Evolutionary conservation across 2,329 filamentous ascomycete species (phyloP).

Genomic region (Botrytis medusae): DNA sequence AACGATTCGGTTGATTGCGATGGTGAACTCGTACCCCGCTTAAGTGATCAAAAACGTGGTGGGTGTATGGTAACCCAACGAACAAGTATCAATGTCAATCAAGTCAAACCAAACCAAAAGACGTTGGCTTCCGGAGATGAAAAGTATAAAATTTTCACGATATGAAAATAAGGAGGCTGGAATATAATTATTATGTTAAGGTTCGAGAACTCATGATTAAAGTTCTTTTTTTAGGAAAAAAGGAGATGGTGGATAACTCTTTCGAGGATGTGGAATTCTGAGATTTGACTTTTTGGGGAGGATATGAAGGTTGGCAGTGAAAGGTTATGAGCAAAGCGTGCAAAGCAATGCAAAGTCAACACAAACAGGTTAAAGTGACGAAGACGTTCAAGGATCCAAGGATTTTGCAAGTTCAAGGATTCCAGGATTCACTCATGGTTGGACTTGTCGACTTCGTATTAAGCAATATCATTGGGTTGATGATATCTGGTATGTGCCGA

Average conservation of each 20-base stretch:
- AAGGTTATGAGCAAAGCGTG: neutral
- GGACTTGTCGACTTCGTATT: neutral
- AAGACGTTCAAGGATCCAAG: neutral
- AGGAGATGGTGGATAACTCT: neutral
- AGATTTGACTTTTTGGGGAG: neutral
- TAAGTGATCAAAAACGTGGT: conserved; percentile 9
- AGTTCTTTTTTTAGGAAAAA: neutral
- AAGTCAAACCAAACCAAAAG: neutral
- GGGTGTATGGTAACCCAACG: neutral
- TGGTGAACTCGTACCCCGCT: conserved; percentile 2
- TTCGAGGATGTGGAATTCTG: neutral
- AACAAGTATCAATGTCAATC: neutral
- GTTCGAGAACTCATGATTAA: conserved; percentile 9
- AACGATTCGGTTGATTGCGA: neutral
- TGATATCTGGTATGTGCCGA: neutral
- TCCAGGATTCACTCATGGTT: conserved; percentile 1
- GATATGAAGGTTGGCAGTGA: neutral
- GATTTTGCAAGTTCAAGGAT: neutral
- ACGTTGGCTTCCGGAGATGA: neutral
- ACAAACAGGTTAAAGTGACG: conserved; percentile 11
- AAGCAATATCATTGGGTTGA: neutral
- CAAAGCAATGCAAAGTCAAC: neutral
- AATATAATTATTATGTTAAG: neutral
- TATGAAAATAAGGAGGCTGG: conserved; percentile 18
- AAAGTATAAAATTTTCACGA: neutral